phyloP scores from a whole-genome alignment of 139 green algal species.

The Picochlorum sp. region DNA sequence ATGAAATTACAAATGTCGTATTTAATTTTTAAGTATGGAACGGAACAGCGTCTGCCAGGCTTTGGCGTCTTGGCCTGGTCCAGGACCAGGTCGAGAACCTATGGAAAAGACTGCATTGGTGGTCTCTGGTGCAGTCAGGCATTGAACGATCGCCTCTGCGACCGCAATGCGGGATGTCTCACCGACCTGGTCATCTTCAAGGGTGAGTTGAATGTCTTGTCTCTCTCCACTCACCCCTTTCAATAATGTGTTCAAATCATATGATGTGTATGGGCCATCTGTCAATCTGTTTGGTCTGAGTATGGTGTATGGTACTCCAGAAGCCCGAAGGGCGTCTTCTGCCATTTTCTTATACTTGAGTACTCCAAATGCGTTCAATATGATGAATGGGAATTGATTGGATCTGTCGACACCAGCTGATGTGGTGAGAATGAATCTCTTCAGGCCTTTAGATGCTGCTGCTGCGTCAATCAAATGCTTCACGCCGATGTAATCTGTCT shows the following conservation, averaged over 20 bases:
- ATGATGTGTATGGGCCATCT: constrained; percentile 94
- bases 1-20: no score
- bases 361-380: constrained; percentile 93
- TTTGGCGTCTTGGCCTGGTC: constrained; percentile 45
- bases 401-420: constrained; percentile 77
- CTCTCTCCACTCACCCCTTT: constrained; percentile 42
- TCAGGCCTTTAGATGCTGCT: constrained; percentile 22
- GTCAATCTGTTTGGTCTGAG: constrained; percentile 82
- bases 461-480: constrained; percentile 62
- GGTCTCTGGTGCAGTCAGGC: constrained; percentile 28
- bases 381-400: constrained; percentile 57
- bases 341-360: constrained; percentile 81
- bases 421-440: constrained; percentile 80
- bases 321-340: constrained; percentile 58
- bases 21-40: not conserved
- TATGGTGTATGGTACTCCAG: constrained; percentile 84
- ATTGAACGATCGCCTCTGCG: constrained; percentile 70
- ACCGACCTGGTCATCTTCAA: constrained; percentile 48
- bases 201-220: constrained; percentile 41
- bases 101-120: constrained; percentile 44
- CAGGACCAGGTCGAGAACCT: constrained; percentile 46
- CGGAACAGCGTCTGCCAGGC: constrained; percentile 56
- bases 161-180: constrained; percentile 68
- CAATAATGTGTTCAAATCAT: constrained; percentile 95
- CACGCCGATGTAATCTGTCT: constrained; percentile 63